Percentiles rank a stretch among this genome's conserved stretches.
phyloP scores from a whole-genome alignment of 305 asterid species.

The Euphrasia arctica region DNA sequence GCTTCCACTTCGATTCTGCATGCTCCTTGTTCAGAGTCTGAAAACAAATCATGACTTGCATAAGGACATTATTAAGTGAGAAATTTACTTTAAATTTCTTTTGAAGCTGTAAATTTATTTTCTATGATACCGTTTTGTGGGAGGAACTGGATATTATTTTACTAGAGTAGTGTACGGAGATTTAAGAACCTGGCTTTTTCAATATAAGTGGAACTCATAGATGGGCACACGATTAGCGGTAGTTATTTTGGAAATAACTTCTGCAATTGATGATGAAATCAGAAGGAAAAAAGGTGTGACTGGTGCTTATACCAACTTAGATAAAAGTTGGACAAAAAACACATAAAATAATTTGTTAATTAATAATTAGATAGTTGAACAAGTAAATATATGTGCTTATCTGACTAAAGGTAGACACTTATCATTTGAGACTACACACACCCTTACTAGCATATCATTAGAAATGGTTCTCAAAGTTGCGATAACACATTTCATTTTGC shows the following conservation, averaged over 20 bases:
- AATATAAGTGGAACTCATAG: not conserved
- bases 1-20: conserved; percentile 66
- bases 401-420: not conserved
- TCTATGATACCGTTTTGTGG: not conserved
- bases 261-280: not conserved
- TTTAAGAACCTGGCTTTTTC: not conserved
- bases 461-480: conserved; percentile 9
- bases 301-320: not conserved
- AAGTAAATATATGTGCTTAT: not conserved
- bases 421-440: not conserved
- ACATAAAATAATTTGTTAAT: not conserved
- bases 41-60: conserved; percentile 21
- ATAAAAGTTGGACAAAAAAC: not conserved
- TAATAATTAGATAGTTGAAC: not conserved
- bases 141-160: not conserved
- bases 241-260: conserved; percentile 1
- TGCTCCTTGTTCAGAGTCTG: conserved; percentile 71
- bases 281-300: not conserved
- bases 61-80: conserved; percentile 18
- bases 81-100: conserved; percentile 7
- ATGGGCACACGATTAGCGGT: not conserved
- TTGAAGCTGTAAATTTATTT: conserved; percentile 1
- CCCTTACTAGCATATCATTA: conserved; percentile 17
- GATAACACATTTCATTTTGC: not conserved
- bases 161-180: conserved; percentile 12